Base-by-base conservation (phyloP, 306 rosid genomes). In the Spatholobus suberectus region DNA sequence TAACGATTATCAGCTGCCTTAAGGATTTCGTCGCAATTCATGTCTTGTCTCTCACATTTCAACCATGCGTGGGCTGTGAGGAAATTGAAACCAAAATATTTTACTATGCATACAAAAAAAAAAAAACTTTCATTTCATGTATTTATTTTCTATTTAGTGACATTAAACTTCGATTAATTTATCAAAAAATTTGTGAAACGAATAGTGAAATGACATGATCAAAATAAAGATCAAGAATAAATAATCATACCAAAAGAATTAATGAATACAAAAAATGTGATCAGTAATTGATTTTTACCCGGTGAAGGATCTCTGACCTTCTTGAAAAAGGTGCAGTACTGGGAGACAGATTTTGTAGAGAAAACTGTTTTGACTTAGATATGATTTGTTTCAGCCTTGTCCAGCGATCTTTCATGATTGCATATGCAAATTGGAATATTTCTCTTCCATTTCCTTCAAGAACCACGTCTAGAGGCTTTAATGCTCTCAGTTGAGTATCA, bases 11-110 rank as follows among this genome's bases (percentile, higher is more conserved):
- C 89, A 35, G 73, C 90, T 41, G 67, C 86, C 66, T 44, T 2
- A 5, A 89, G 68, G 15, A 87, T 61, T 55, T 59, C 23, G 20
- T 37, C 34, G 82, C 92, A 89, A 46, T 89, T 83, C 13, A 46
- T 65, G 8, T 87, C 90, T 67, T 87, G 85, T 85, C 81, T 87
- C 83, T 82, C 86, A 10, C 92, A 87, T 70, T 80, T 87, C 76
- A 87, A 4, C 92, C 92, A 89, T 9, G 92, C 92, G 27, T 72
- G 82, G 10, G 89, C 92, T 89, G 20, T 47, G 55, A 47, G n/a
- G 3, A 38, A 29, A 29, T 29, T 3, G 3, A 29, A 29, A 29
- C 32, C 32, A 29, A 29, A 29, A 29, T 29, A 29, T 29, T 29
- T 29, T 29, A 29, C 32, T 29, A 29, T 29, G n/a, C n/a, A 29